Evolutionary conservation across 352 stramenopile species (phyloP), one percentile per base, ranked within the genome.

Genomic region (Pythium diclinum): DNA sequence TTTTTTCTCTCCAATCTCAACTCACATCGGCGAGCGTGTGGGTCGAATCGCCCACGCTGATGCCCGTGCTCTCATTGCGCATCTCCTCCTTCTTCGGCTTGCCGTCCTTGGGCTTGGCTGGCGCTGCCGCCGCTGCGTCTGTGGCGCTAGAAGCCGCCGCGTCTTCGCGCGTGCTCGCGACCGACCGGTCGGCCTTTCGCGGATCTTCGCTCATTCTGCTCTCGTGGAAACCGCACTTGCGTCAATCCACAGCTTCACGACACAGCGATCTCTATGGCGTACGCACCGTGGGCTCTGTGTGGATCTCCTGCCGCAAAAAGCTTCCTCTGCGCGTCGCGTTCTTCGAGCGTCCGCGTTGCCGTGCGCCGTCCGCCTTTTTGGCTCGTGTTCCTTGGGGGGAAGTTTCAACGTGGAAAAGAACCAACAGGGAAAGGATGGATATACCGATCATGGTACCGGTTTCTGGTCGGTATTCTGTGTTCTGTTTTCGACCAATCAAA

Each of bases 11-110:
- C 11, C 38, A 7, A 19, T 19, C 38, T 19, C 16, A 23, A 76
- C 80, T 34, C 80, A 95, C 87, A 49, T 95, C 87, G 3, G 85
- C 83, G 17, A 95, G 71, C 46, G 85, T 94, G 60, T 93, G 85
- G 14, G 78, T 68, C 52, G 87, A 95, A 74, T 92, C 86, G 32
- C 83, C 86, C 44, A 95, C 86, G 16, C 75, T 80, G 67, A 95
- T 94, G 36, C 82, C 83, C 55, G 83, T 94, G 74, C 81, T 91
- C 60, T 93, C 81, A 54, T 93, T 93, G 68, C 80, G 84, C 84
- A 92, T 87, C 36, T 91, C 80, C 51, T 87, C 81, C 69, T 86
- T 88, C 68, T 83, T 87, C 68, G 84, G 83, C 38, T 78, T 86
- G 40, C 59, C 68, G 16, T 73, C 77, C 19, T 75, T 63, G 30